Evolutionary conservation across 2,329 filamentous ascomycete species (phyloP).

Genomic region (Curvularia sp.): DNA sequence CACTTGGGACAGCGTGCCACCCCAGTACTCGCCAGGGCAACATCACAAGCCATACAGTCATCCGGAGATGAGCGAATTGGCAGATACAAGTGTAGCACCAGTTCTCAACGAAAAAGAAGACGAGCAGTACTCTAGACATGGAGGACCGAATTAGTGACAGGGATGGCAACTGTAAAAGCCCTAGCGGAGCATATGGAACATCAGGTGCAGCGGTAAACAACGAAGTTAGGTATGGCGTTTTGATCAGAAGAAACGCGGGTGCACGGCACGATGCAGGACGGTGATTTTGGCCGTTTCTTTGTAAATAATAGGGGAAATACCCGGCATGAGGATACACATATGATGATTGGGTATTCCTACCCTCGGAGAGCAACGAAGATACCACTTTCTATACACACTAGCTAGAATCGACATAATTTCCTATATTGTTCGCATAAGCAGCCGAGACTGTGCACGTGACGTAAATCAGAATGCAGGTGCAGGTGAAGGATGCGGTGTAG

Average conservation of each 20-base stretch:
- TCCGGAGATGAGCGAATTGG: conserved; percentile 23
- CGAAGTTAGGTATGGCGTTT: not conserved
- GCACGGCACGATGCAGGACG: not conserved
- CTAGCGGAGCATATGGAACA: conserved; percentile 36
- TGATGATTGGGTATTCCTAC: not conserved
- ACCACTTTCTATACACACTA: not conserved
- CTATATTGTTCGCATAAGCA: not conserved
- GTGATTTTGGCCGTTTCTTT: not conserved
- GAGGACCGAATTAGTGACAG: conserved; percentile 27
- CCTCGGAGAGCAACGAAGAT: not conserved
- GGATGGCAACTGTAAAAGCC: conserved; percentile 28
- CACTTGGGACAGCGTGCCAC: conserved; percentile 40
- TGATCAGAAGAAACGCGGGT: not conserved
- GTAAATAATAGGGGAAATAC: conserved; percentile 2
- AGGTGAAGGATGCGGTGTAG: conserved; percentile 9
- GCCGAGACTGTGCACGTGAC: not conserved
- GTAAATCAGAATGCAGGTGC: not conserved
- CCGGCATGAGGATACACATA: not conserved
- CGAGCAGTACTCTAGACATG: conserved; percentile 36
- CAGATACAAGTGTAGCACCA: conserved; percentile 27
- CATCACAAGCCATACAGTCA: conserved; percentile 20
- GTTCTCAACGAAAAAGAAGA: conserved; percentile 24
- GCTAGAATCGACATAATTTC: not conserved
- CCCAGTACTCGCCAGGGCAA: conserved; percentile 39
- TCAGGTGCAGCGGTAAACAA: conserved; percentile 15